These are phyloP conservation scores for Rhizopogon parksii DNA, from an alignment of 1,284 basidiomycete species.

Conservation along the genomic window DNA sequence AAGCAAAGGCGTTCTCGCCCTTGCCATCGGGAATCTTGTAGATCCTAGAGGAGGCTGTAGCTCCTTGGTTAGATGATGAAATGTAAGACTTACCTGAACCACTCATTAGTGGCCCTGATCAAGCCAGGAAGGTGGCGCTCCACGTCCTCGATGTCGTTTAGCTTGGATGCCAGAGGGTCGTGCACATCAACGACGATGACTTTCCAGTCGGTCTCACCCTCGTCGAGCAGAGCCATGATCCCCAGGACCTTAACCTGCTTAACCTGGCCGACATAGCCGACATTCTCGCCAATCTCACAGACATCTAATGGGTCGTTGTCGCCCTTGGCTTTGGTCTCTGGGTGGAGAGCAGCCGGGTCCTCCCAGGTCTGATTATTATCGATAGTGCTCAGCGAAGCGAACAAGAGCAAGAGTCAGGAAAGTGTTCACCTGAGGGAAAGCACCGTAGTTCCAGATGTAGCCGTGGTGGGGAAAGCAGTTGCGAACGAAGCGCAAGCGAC, in stretches of 20 bases:
- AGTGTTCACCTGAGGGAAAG: conserved; percentile 80
- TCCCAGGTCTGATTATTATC: conserved; percentile 82
- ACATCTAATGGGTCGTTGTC: conserved; percentile 99
- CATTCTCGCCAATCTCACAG: conserved; percentile 99
- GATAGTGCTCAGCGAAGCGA: conserved; percentile 1
- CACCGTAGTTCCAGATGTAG: conserved; percentile 98
- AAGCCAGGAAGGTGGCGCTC: conserved; percentile 97
- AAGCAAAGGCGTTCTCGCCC: conserved; percentile 98
- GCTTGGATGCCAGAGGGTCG: conserved; percentile 92
- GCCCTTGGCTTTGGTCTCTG: conserved; percentile 98
- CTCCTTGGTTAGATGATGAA: not conserved
- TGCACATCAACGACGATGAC: conserved; percentile 96
- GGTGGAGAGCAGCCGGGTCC: conserved; percentile 81
- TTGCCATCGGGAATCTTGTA: conserved; percentile 99
- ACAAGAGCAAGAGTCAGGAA: conserved; percentile 7
- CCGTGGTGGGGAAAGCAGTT: conserved; percentile 99
- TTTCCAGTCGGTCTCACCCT: conserved; percentile 99
- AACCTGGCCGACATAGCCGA: conserved; percentile 95
- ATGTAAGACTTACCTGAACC: conserved; percentile 66
- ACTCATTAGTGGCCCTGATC: conserved; percentile 94
- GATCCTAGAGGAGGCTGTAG: conserved; percentile 48
- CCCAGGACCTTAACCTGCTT: conserved; percentile 99
- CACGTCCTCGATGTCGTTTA: conserved; percentile 99
- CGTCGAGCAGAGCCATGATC: conserved; percentile 98
- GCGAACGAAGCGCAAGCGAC: conserved; percentile 93